These are phyloP conservation scores for Tricholoma hemisulphureum DNA, from an alignment of 768 basidiomycete genomes.

Conservation along the genomic window DNA sequence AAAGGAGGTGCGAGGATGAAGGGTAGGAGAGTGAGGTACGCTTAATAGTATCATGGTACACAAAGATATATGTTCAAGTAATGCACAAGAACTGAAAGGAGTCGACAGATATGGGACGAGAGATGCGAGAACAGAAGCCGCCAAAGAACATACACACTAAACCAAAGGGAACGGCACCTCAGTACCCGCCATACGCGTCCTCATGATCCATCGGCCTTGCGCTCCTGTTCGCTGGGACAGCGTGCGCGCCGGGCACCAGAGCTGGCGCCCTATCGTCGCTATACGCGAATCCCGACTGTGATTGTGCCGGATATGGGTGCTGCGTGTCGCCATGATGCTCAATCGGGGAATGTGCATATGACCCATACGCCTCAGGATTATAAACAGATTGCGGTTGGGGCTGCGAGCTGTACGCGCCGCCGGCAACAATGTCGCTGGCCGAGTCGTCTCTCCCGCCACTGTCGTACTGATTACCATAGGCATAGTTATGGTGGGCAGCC, in stretches of 20 bases:
- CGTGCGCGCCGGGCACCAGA: conserved; percentile 22
- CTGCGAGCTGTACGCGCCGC: conserved; percentile 41
- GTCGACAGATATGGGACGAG: conserved; percentile 5
- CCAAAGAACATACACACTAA: conserved; percentile 4
- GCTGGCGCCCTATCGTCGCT: conserved; percentile 16
- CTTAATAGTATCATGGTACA: background rate
- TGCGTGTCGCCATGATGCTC: conserved; percentile 30
- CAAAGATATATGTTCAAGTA: background rate
- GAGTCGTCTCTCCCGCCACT: conserved; percentile 24
- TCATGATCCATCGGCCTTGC: conserved; percentile 24
- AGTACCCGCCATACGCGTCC: conserved; percentile 40
- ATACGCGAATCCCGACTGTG: conserved; percentile 16
- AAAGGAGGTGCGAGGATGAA: background rate
- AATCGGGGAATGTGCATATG: conserved; percentile 37
- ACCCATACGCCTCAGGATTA: conserved; percentile 44
- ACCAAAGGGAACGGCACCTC: conserved; percentile 10
- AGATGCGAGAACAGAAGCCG: background rate
- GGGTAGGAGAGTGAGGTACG: background rate
- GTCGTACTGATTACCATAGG: conserved; percentile 35
- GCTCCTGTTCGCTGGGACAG: conserved; percentile 18
- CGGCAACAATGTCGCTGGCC: conserved; percentile 26
- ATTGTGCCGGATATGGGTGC: conserved; percentile 23
- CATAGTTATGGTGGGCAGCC: conserved; percentile 34
- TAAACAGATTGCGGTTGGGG: conserved; percentile 38
- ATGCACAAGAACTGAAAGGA: background rate